Evolutionary conservation across 192 early-diverging fungal species (phyloP).

Genomic region (Linnemannia schmuckeri): DNA sequence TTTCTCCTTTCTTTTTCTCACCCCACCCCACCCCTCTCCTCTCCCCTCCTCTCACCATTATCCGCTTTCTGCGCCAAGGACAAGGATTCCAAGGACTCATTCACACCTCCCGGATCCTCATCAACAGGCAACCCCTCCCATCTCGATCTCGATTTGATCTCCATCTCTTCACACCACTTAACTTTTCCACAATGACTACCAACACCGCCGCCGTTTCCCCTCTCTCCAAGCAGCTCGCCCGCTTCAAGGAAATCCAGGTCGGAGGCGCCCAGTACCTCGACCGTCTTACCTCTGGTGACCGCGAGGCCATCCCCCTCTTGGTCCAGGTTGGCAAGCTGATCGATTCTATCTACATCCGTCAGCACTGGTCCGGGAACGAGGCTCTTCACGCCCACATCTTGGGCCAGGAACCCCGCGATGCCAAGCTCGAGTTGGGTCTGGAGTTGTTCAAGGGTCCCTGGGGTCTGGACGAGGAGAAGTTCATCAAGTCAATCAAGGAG

Average conservation of each 20-base stretch:
- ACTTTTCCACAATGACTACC: conserved; percentile 15
- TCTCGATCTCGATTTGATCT: background rate
- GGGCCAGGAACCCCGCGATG: conserved; percentile 40
- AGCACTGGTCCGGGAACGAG: conserved; percentile 75
- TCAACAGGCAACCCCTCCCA: background rate
- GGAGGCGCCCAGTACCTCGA: conserved; percentile 64
- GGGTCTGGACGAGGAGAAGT: conserved; percentile 62
- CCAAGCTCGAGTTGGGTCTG: conserved; percentile 63
- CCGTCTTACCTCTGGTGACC: conserved; percentile 69
- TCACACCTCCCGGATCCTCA: background rate
- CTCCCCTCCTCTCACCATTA: background rate
- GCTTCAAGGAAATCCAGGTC: conserved; percentile 53
- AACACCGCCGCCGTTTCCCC: conserved; percentile 14
- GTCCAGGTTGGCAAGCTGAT: conserved; percentile 72
- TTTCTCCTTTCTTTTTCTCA: background rate
- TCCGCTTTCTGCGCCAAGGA: background rate
- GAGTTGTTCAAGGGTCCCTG: conserved; percentile 78
- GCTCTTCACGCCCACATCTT: conserved; percentile 64
- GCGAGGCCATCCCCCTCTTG: conserved; percentile 70
- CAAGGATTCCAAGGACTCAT: background rate
- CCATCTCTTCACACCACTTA: background rate
- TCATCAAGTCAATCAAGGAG: conserved; percentile 48
- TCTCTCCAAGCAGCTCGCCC: conserved; percentile 50
- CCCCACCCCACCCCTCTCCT: background rate
- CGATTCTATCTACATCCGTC: conserved; percentile 72